Conservation (phyloP, 1,284 basidiomycete species). For the Ustilago hordei region DNA sequence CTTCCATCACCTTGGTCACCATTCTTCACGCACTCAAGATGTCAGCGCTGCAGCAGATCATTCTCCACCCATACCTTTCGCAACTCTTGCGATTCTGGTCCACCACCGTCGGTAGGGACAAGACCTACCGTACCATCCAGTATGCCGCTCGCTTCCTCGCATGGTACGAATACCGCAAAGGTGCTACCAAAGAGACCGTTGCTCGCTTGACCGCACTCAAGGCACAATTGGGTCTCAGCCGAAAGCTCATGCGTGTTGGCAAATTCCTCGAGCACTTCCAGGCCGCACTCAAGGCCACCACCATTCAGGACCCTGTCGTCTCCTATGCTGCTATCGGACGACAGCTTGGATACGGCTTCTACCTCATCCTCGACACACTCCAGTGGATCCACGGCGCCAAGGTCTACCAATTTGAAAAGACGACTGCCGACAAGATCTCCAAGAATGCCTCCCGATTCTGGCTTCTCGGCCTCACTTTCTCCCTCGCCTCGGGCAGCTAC, state of each 20-base stretch:
- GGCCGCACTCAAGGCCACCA: conserved; percentile 83
- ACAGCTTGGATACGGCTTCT: conserved; percentile 91
- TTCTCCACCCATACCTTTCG: conserved; percentile 68
- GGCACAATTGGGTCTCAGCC: conserved; percentile 70
- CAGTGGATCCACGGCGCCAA: conserved; percentile 68
- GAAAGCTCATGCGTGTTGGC: conserved; percentile 83
- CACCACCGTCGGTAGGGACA: conserved; percentile 69
- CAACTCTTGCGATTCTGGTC: conserved; percentile 68
- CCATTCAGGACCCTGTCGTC: conserved; percentile 77
- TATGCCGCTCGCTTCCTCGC: conserved; percentile 91
- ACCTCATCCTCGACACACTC: conserved; percentile 73
- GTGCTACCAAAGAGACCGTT: conserved; percentile 71
- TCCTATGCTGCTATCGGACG: conserved; percentile 83
- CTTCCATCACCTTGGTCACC: conserved; percentile 9
- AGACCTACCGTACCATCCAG: conserved; percentile 91
- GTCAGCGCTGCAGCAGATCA: conserved; percentile 68
- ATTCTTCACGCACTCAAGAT: conserved; percentile 33
- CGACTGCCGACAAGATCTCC: conserved; percentile 77
- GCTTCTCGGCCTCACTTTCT: conserved; percentile 77
- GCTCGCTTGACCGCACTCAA: conserved; percentile 70
- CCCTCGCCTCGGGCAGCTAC: conserved; percentile 62
- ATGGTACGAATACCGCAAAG: conserved; percentile 75
- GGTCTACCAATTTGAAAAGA: conserved; percentile 71
- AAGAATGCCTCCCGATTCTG: conserved; percentile 87
- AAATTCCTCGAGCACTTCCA: conserved; percentile 96